Evolutionary conservation across 208 protist species (phyloP), one percentile per base, ranked within the genome.

Genomic region (Vickermania spadyakhi): DNA sequence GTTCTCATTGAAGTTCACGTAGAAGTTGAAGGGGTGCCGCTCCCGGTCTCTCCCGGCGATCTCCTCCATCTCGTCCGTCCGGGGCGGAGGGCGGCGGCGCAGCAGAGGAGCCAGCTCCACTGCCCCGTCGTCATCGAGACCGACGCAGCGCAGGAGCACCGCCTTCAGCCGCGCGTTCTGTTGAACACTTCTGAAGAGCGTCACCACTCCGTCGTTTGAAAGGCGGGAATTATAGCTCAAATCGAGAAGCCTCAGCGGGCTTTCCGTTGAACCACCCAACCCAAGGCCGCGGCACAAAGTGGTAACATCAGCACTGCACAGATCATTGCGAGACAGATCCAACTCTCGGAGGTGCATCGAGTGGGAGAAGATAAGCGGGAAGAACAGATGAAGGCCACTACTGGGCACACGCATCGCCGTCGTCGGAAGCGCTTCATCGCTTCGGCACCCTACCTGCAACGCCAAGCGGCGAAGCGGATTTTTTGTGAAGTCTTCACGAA

Each of bases 1-100:
- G 66, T 95, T 95, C 56, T 90, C 79, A 59, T 91, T 93, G 27
- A 93, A 42, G 56, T 90, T 90, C 23, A 92, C 50, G 56, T 82
- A 89, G 50, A 94, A 94, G n/a, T 63, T 75, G 0, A 66, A 58
- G 30, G 68, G 42, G 11, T 56, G 56, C 0, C 64, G 45, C 2
- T 68, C 66, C 23, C 41, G 25, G 51, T 5, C 13, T 23, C 29
- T 7, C n/a, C 21, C 13, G 51, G 5, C 5, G 11, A 22, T 22
- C 51, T 7, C 13, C 25, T 2, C 31, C 5, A 54, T 45, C 22
- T 64, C 57, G 13, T 57, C 59, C 22, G 55, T 59, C 42, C 13
- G 28, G 21, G 82, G 81, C 0, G 28, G 21, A 21, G 84, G 88
- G 56, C 78, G 77, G 23, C 41, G 60, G 1, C 66, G 75, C 54